Conservation (phyloP, 2,329 filamentous ascomycete genomes). For the Byssochlamys sp. region DNA sequence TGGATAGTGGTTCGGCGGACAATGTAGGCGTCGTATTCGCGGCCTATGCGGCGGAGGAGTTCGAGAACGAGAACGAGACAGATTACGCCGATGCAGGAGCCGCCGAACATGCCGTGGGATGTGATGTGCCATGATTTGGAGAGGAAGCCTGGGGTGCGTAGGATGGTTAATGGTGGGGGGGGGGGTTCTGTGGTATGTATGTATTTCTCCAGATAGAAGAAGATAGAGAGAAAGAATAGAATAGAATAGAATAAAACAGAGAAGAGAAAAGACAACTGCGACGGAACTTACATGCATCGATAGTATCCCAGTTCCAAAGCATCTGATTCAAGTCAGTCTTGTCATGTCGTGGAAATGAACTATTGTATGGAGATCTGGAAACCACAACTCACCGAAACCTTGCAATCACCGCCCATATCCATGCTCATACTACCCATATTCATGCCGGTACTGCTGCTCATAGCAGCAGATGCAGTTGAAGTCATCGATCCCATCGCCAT, state of each 20-base stretch:
- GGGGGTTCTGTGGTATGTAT: too few species aligned
- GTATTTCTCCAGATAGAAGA: too few species aligned
- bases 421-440: conserved; percentile 12
- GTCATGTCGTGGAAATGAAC: background rate
- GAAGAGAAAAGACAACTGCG: too few species aligned
- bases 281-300: conserved; percentile 46
- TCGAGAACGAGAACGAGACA: conserved; percentile 66
- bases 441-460: conserved; percentile 5
- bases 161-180: background rate
- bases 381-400: conserved; percentile 21
- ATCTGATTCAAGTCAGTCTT: conserved; percentile 43
- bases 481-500: conserved; percentile 4
- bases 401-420: conserved; percentile 12
- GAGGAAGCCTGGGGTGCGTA: conserved; percentile 50
- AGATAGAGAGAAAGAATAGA: background rate
- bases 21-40: conserved; percentile 64
- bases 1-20: conserved; percentile 41
- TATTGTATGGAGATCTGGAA: background rate
- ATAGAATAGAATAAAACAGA: too few species aligned
- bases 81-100: conserved; percentile 68
- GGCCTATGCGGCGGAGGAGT: conserved; percentile 57
- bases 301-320: conserved; percentile 70
- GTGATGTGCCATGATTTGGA: conserved; percentile 59
- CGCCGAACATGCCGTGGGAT: conserved; percentile 63
- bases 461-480: conserved; percentile 3